Evolutionary conservation across 164 flowering plant genomes (phyloP), one percentile per base, ranked within the genome.

Genomic region (Tetrastigma voinierianum): DNA sequence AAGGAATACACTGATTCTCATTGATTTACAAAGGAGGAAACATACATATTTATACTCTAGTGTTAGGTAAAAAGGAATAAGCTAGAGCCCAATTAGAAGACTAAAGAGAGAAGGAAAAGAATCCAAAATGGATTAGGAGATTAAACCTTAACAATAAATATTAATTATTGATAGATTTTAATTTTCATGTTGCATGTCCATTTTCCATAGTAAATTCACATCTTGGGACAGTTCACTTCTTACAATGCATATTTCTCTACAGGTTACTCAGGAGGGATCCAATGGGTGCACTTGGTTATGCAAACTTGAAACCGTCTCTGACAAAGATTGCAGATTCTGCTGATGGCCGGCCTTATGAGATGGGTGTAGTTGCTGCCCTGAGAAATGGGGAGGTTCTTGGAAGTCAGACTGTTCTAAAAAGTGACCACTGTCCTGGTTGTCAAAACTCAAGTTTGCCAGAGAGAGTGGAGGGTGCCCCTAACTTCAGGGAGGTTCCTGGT

Each of bases 381-480:
- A 84, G 98, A 82, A 87, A 80, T 76, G 98, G 98, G n/a, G 92
- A 86, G 75, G 98, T 93, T 67, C 90, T 93, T 48, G 98, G 98
- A 59, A 88, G 96, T 77, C 97, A 83, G 77, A 93, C 98, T 63
- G 94, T 93, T 73, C 70, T 93, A 57, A 93, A 93, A 77, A 93
- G 97, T 79, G 98, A 93, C 67, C 98, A 93, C 70, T 91, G 96
- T 74, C 98, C 97, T 70, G 96, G 94, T 72, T 93, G 98, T 80
- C 98, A 93, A 77, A 86, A 83, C 63, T 61, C 62, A 52, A 77
- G 69, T 72, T 81, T 93, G 69, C 91, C 93, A n/a, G n/a, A 5
- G 98, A 93, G 76, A 84, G 89, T 70, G 91, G 58, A 97, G 98
- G 77, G 98, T 97, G 51, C n/a, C n/a, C 98, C 98, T 53, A 93